Conservation (phyloP, 2,329 filamentous ascomycete genomes). For the Domatiomyces catenatus region DNA sequence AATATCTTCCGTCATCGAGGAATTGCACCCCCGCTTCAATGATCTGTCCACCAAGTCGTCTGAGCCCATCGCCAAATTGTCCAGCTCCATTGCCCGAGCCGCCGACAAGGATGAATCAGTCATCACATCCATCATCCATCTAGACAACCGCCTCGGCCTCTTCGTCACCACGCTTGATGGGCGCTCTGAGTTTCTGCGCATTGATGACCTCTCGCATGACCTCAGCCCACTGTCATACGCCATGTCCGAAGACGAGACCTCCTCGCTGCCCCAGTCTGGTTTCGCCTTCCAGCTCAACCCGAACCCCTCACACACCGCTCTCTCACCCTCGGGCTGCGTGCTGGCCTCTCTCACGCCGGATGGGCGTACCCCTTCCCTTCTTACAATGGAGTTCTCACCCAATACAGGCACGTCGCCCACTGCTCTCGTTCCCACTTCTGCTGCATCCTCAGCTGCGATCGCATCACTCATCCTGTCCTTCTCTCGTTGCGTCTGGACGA, state of each 20-base stretch:
- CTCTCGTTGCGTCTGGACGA: slow-evolving; percentile 32
- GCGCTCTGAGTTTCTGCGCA: slow-evolving; percentile 42
- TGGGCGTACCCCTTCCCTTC: neutral
- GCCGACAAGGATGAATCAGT: slow-evolving; percentile 12
- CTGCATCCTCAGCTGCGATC: slow-evolving; percentile 42
- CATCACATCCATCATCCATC: slow-evolving; percentile 2
- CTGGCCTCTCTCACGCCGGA: slow-evolving; percentile 25
- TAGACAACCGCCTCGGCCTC: slow-evolving; percentile 6
- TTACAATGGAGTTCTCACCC: slow-evolving; percentile 17
- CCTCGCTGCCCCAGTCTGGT: slow-evolving; percentile 52
- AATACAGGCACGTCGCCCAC: slow-evolving; percentile 7
- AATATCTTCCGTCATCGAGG: slow-evolving; percentile 48
- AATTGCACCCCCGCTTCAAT: slow-evolving; percentile 60
- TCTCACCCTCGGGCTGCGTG: slow-evolving; percentile 32
- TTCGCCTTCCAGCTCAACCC: slow-evolving; percentile 51
- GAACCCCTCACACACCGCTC: slow-evolving; percentile 24
- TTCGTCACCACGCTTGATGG: slow-evolving; percentile 21
- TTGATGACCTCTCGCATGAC: slow-evolving; percentile 37
- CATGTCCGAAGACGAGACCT: slow-evolving; percentile 5
- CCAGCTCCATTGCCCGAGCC: slow-evolving; percentile 3
- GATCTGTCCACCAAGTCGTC: slow-evolving; percentile 36
- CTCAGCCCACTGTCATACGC: slow-evolving; percentile 6
- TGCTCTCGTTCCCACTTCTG: slow-evolving; percentile 23
- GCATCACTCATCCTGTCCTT: slow-evolving; percentile 44
- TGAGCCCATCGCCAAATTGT: neutral